Evolutionary conservation across 495 filamentous ascomycete species (phyloP).

Genomic region (Tuber aestivum): DNA sequence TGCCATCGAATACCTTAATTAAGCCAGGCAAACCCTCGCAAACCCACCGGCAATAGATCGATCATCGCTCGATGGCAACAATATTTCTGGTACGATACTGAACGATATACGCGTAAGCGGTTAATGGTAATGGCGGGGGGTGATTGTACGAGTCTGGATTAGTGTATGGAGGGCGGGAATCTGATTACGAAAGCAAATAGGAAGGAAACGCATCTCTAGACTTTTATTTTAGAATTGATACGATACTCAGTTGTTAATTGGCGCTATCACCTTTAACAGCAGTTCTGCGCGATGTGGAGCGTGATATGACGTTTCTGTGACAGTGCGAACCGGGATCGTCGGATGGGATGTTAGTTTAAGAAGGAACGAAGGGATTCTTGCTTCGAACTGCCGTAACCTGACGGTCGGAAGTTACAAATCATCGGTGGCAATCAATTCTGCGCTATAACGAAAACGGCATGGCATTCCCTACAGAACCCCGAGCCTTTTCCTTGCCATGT

Average conservation of each 20-base stretch:
- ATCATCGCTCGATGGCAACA: background rate
- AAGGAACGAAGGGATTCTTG: background rate
- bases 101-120: background rate
- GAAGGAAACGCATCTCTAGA: background rate
- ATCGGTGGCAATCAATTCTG: background rate
- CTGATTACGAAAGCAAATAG: background rate
- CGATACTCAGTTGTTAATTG: background rate
- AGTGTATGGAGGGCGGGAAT: background rate
- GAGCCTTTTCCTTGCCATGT: background rate
- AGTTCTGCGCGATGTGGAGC: background rate
- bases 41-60: background rate
- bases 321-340: background rate
- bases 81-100: background rate
- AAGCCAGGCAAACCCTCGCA: background rate
- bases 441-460: background rate
- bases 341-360: background rate
- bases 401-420: background rate
- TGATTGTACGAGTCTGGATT: background rate
- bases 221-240: background rate
- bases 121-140: background rate
- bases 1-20: background rate
- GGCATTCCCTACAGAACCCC: background rate
- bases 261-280: background rate
- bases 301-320: background rate
- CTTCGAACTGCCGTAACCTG: background rate